Evolutionary conservation across 352 stramenopile genomes (phyloP).

Genomic region (Aphanomyces astaci): DNA sequence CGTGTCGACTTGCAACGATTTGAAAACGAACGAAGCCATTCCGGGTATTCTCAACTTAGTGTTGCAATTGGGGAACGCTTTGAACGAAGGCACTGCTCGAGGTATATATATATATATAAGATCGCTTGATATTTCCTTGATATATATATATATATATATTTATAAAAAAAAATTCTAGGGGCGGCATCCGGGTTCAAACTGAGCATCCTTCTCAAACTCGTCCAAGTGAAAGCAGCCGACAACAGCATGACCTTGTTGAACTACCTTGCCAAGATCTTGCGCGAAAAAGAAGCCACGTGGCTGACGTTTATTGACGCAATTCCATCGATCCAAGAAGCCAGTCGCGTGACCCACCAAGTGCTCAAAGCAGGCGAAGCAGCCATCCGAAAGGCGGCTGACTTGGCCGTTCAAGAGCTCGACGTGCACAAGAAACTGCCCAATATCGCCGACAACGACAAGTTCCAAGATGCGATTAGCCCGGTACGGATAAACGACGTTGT

Average conservation of each 20-base stretch:
- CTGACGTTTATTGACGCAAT: conserved; percentile 69
- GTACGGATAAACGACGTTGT: too few species aligned
- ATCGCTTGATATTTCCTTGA: background rate
- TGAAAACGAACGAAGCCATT: conserved; percentile 82
- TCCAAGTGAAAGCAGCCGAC: conserved; percentile 74
- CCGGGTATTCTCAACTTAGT: conserved; percentile 82
- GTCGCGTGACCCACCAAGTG: conserved; percentile 66
- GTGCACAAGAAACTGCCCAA: conserved; percentile 51
- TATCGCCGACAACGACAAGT: conserved; percentile 42
- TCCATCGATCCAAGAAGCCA: conserved; percentile 63
- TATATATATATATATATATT: too few species aligned
- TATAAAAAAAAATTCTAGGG: too few species aligned
- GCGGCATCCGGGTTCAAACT: conserved; percentile 83
- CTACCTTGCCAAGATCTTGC: conserved; percentile 64
- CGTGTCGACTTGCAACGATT: conserved; percentile 79
- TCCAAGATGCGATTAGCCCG: conserved; percentile 65
- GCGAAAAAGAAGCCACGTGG: conserved; percentile 53
- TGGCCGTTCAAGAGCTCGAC: conserved; percentile 67
- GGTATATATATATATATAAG: background rate
- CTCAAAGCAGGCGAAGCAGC: conserved; percentile 65
- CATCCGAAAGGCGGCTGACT: conserved; percentile 57
- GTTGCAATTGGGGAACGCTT: conserved; percentile 80
- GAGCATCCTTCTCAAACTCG: conserved; percentile 82
- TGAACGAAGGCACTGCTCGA: conserved; percentile 82
- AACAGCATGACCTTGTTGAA: conserved; percentile 81